These are phyloP conservation scores for Piper betle DNA, from an alignment of 164 flowering plant genomes.

Conservation along the genomic window DNA sequence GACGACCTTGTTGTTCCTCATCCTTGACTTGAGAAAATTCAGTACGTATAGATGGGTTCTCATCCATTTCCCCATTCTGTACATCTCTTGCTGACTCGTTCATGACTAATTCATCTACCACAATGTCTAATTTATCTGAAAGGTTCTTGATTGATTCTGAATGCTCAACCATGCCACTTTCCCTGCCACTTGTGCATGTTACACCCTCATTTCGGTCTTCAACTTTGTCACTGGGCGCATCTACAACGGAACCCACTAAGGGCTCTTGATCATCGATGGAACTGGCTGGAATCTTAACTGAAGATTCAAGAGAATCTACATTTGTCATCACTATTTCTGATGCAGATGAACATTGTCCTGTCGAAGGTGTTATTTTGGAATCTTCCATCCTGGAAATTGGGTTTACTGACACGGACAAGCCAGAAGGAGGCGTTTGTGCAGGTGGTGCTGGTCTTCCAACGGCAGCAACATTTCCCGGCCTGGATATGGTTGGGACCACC, in stretches of 20 bases:
- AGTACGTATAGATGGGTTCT: background rate
- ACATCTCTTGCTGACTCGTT: background rate
- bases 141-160: background rate
- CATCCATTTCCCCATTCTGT: background rate
- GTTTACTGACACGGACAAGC: constrained; percentile 6
- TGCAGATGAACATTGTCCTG: background rate
- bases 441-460: constrained; percentile 12
- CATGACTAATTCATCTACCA: background rate
- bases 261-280: constrained; percentile 7
- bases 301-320: background rate
- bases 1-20: background rate
- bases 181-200: background rate
- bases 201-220: constrained; percentile 1
- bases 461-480: constrained; percentile 6
- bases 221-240: constrained; percentile 1
- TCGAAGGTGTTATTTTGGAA: background rate
- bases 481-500: constrained; percentile 5
- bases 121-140: background rate
- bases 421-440: constrained; percentile 8
- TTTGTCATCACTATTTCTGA: background rate
- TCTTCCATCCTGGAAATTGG: constrained; percentile 6
- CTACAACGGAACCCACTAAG: background rate
- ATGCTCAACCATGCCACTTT: background rate
- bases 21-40: background rate
- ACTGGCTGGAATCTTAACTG: background rate